Percentiles rank a stretch among this genome's conserved stretches.
These are phyloP conservation scores for Clonostachys sp. DNA, from an alignment of 2,329 filamentous ascomycete species.

Conservation along the genomic window DNA sequence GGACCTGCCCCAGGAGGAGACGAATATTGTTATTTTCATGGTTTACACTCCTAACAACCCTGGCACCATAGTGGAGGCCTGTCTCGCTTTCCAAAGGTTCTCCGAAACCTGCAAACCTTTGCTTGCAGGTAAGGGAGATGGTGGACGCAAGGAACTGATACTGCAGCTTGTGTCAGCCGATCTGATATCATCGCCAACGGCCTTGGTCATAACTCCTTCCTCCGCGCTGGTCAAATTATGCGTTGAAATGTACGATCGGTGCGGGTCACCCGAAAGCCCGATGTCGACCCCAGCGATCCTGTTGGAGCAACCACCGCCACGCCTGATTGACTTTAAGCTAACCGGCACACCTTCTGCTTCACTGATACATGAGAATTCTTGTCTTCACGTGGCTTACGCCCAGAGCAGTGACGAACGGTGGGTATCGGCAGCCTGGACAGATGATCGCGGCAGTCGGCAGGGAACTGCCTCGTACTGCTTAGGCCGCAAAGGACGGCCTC, in stretches of 20 bases:
- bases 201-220: slow-evolving; percentile 58
- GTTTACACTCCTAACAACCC: slow-evolving; percentile 63
- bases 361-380: slow-evolving; percentile 72
- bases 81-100: slow-evolving; percentile 68
- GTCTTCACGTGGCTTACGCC: slow-evolving; percentile 76
- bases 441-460: slow-evolving; percentile 70
- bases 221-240: slow-evolving; percentile 58
- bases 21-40: slow-evolving; percentile 72
- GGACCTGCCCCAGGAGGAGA: slow-evolving; percentile 33
- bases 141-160: slow-evolving; percentile 60
- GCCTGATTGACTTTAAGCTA: slow-evolving; percentile 72
- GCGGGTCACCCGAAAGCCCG: slow-evolving; percentile 50
- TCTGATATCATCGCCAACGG: slow-evolving; percentile 59
- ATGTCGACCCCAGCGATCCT: slow-evolving; percentile 67
- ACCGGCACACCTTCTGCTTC: slow-evolving; percentile 64
- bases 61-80: slow-evolving; percentile 63
- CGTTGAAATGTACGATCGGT: slow-evolving; percentile 75
- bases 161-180: slow-evolving; percentile 71
- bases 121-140: slow-evolving; percentile 32
- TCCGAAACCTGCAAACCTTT: slow-evolving; percentile 53
- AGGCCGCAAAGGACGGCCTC: slow-evolving; percentile 48
- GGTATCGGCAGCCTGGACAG: slow-evolving; percentile 78
- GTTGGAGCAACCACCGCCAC: slow-evolving; percentile 65
- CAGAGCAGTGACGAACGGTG: slow-evolving; percentile 72
- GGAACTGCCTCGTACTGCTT: slow-evolving; percentile 71